Base-by-base conservation (phyloP, 129 eudicot species). In the Lonicera japonica region DNA sequence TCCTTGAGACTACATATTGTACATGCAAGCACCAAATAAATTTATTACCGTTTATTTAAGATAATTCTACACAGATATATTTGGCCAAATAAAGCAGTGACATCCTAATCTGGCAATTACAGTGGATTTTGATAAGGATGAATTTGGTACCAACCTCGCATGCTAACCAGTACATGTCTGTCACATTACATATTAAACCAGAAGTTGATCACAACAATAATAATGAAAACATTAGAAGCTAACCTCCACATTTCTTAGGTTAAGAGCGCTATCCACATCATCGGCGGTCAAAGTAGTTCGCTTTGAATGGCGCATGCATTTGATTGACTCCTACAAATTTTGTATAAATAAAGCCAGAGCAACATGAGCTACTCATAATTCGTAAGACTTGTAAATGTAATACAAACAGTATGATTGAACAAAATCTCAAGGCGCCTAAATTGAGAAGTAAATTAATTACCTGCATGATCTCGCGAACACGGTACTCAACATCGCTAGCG, bases 391-490 rank as follows among this genome's bases (percentile, higher is more conserved):
- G n/a, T n/a, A n/a, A n/a, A n/a, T n/a, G n/a, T n/a, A n/a, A n/a
- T n/a, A n/a, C n/a, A n/a, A n/a, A n/a, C n/a, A n/a, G n/a, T 29
- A 29, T 29, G 6, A 29, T 29, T 29, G 36, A 29, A 29, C 36
- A 29, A 29, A 29, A 29, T 29, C 4, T 2, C 19, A 40, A 11
- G n/a, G n/a, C n/a, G n/a, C n/a, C n/a, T n/a, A n/a, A n/a, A n/a
- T n/a, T n/a, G n/a, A 10, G 0, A 48, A 24, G 3, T 2, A 51
- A 64, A 64, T 29, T 19, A 2, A 11, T 18, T 22, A 85, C 97
- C 94, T 87, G 96, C 96, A 92, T 92, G 66, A 92, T 92, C 77
- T 92, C 98, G 50, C 96, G 86, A 74, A 92, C 74, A 23, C 96
- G 91, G 61, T 92, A 88, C 63, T 92, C 96, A 53, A 85, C 91